Conservation (phyloP, 495 filamentous ascomycete genomes). For the Letharia columbiana region DNA sequence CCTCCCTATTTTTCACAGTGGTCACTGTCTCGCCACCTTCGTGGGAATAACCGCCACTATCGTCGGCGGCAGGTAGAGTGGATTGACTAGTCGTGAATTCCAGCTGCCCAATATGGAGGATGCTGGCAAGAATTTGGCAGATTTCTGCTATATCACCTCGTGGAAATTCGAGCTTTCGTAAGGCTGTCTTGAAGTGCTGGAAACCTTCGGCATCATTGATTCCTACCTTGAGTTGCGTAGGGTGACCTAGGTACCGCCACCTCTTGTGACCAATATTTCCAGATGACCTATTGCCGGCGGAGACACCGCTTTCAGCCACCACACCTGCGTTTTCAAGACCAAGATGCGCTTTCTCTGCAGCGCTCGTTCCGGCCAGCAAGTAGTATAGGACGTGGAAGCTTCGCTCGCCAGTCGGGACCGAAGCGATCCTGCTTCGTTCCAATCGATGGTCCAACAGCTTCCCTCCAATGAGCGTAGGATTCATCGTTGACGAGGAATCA, state of each 20-base stretch:
- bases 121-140: constrained; percentile 83
- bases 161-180: constrained; percentile 89
- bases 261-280: constrained; percentile 57
- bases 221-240: constrained; percentile 90
- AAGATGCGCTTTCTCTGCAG: constrained; percentile 80
- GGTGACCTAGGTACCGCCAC: constrained; percentile 94
- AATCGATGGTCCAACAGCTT: constrained; percentile 90
- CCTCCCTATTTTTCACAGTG: constrained; percentile 86
- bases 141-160: constrained; percentile 90
- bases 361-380: constrained; percentile 81
- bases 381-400: constrained; percentile 97
- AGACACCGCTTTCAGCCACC: constrained; percentile 28
- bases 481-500: constrained; percentile 72
- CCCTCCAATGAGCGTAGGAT: constrained; percentile 78
- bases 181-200: constrained; percentile 92
- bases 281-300: constrained; percentile 41
- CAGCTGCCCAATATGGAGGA: constrained; percentile 90
- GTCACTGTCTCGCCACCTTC: constrained; percentile 84
- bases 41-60: constrained; percentile 92
- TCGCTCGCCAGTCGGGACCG: constrained; percentile 87
- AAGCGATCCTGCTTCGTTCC: constrained; percentile 80
- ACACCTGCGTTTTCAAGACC: constrained; percentile 57
- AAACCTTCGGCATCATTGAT: constrained; percentile 95
- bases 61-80: constrained; percentile 70
- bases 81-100: constrained; percentile 76